A percentile compares a stretch with the other conserved stretches of the same genome.
Conservation (phyloP, 2,329 filamentous ascomycete genomes). For the Pochonia chlamydosporia region DNA sequence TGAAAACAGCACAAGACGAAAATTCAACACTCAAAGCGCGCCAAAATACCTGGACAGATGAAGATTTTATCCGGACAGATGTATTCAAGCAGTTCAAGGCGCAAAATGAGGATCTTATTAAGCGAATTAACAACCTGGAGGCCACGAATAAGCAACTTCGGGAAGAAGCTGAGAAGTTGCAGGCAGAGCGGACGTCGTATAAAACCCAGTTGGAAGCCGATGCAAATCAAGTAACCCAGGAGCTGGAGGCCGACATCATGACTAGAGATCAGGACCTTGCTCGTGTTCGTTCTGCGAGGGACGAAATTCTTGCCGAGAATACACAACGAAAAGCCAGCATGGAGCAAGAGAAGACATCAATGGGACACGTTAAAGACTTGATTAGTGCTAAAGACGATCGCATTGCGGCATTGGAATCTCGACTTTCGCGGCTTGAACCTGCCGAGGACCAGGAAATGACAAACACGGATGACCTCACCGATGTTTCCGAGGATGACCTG, state of each 20-base stretch:
- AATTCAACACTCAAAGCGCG: constrained; percentile 66
- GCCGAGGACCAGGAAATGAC: constrained; percentile 40
- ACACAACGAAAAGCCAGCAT: constrained; percentile 72
- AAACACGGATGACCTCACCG: constrained; percentile 43
- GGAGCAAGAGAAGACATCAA: constrained; percentile 66
- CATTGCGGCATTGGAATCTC: constrained; percentile 75
- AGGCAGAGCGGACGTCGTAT: constrained; percentile 78
- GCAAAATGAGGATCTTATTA: constrained; percentile 89
- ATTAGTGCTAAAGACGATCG: constrained; percentile 72
- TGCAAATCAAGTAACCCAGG: constrained; percentile 62
- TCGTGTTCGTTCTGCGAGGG: constrained; percentile 74
- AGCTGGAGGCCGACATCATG: constrained; percentile 77
- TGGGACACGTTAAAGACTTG: constrained; percentile 73
- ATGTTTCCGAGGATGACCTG: constrained; percentile 64
- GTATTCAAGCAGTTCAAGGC: constrained; percentile 87
- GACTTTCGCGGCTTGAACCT: constrained; percentile 65
- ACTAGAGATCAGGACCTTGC: constrained; percentile 79
- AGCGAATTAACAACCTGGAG: constrained; percentile 85
- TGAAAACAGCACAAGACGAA: constrained; percentile 68
- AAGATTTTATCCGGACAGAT: constrained; percentile 89
- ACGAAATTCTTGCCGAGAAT: constrained; percentile 80
- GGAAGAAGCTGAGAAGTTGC: constrained; percentile 78
- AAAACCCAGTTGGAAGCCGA: constrained; percentile 78
- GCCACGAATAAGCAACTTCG: constrained; percentile 79
- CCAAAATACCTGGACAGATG: constrained; percentile 72